Percentiles rank a stretch among this genome's conserved stretches.
These are phyloP conservation scores for Emiliania huxleyi DNA, from an alignment of 78 protist genomes.

Conservation along the genomic window DNA sequence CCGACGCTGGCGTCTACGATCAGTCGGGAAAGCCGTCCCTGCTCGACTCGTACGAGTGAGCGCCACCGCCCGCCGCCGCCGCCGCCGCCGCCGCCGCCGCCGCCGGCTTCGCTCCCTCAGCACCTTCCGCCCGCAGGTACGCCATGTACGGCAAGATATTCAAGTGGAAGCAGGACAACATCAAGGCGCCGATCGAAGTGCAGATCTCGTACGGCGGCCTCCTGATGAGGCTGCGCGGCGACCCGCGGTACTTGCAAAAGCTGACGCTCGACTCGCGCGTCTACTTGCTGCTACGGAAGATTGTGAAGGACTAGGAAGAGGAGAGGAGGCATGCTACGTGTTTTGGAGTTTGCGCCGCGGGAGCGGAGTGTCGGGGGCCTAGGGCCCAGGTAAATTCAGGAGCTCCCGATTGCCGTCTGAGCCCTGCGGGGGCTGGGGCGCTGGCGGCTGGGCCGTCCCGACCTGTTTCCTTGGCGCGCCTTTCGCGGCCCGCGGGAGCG, in stretches of 20 bases:
- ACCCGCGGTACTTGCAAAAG: conserved; percentile 54
- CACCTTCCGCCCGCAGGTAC: conserved; percentile 47
- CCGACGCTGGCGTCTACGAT: conserved; percentile 61
- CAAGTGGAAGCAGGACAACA: conserved; percentile 70
- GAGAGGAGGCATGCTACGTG: no score
- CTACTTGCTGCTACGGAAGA: conserved; percentile 58
- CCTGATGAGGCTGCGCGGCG: conserved; percentile 80
- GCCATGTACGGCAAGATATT: conserved; percentile 87
- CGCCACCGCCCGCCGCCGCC: neutral
- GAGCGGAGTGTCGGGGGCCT: no score
- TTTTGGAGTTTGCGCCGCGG: no score
- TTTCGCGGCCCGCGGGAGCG: no score
- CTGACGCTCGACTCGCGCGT: conserved; percentile 22
- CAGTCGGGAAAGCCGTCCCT: neutral
- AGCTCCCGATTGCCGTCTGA: no score
- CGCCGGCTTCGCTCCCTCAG: no score
- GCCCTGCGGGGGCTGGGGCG: no score
- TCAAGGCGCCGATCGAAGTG: conserved; percentile 36
- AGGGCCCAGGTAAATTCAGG: no score
- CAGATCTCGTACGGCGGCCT: conserved; percentile 87
- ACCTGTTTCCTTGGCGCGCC: no score
- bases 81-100: neutral
- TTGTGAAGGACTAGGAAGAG: no score
- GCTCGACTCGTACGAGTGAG: conserved; percentile 17
- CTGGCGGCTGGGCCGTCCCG: no score